phyloP scores from a whole-genome alignment of 805 yeast species.

The Yamadazyma scolyti region DNA sequence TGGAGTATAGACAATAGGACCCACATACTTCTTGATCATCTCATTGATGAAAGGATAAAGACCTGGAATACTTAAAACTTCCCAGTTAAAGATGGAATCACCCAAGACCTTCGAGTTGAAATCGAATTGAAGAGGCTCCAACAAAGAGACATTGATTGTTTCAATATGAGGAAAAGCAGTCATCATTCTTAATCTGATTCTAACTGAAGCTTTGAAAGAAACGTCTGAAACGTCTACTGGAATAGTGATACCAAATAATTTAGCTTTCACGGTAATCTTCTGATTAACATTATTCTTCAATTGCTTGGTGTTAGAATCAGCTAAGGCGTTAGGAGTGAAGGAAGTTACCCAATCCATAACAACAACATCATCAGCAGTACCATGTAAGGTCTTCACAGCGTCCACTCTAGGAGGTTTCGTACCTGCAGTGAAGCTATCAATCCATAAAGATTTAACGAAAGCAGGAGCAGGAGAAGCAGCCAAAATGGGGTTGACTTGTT shows the following conservation, averaged over 20 bases:
- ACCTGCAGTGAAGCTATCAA: constrained; percentile 87
- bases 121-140: constrained; percentile 87
- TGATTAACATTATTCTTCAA: constrained; percentile 81
- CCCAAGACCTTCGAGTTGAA: constrained; percentile 74
- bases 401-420: constrained; percentile 95
- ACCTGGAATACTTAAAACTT: constrained; percentile 84
- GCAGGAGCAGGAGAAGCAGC: constrained; percentile 78
- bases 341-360: constrained; percentile 98
- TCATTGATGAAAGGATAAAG: constrained; percentile 75
- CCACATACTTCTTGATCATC: constrained; percentile 80
- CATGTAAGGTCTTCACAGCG: constrained; percentile 80
- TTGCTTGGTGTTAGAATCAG: constrained; percentile 84
- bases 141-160: constrained; percentile 78
- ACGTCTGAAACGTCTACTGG: constrained; percentile 80
- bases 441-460: constrained; percentile 78
- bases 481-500: constrained; percentile 78
- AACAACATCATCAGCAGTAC: constrained; percentile 88
- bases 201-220: constrained; percentile 67
- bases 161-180: constrained; percentile 89
- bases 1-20: constrained; percentile 86
- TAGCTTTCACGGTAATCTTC: constrained; percentile 69
- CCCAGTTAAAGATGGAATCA: constrained; percentile 83
- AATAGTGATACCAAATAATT: constrained; percentile 75
- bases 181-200: constrained; percentile 89
- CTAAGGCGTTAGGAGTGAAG: constrained; percentile 84